Evolutionary conservation across 352 stramenopile species (phyloP), one percentile per base, ranked within the genome.

Genomic region (Aphanomyces invadans): DNA sequence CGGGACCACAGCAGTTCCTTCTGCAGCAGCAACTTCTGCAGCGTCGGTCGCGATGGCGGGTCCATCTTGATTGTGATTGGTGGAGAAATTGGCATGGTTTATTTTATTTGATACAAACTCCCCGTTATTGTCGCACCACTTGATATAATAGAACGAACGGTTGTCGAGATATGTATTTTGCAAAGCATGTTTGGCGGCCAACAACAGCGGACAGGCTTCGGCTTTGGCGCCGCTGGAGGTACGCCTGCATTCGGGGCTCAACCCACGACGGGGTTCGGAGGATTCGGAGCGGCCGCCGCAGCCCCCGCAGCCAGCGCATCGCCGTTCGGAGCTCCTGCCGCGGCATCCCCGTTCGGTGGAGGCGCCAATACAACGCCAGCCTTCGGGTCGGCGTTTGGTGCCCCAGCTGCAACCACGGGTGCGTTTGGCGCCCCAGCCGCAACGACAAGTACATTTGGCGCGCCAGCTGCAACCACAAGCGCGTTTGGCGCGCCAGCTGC

Each of bases 261-360:
- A 36, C 46, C 60, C 44, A 59, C 60, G 0, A 48, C 69, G 29
- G 69, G 70, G 33, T 73, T 73, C 51, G 77, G 80, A 39, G 74
- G 70, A 48, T 69, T 62, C 48, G 74, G 64, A 31, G 51, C 79
- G 25, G 73, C 78, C 38, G 60, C 74, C 70, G 76, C 38, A 73
- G 76, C 49, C 86, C 82, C 62, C 74, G 79, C 48, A 75, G 74
- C 46, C 28, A 51, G 63, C 42, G 73, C 69, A 21, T 75, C 65
- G 19, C 64, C 64, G 4, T 72, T 72, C 44, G 42, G 68, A 28
- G 64, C 72, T 15, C 45, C 70, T 68, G 71, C 76, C 1, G 75
- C 78, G 10, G 75, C 78, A 17, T 85, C 79, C 51, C 77, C 78
- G 19, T 85, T 85, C 53, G 76, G 76, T 36, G 74, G 76, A 15